These are phyloP conservation scores for Pseudogymnoascus sp. DNA, from an alignment of 2,329 filamentous ascomycete species.

Conservation along the genomic window DNA sequence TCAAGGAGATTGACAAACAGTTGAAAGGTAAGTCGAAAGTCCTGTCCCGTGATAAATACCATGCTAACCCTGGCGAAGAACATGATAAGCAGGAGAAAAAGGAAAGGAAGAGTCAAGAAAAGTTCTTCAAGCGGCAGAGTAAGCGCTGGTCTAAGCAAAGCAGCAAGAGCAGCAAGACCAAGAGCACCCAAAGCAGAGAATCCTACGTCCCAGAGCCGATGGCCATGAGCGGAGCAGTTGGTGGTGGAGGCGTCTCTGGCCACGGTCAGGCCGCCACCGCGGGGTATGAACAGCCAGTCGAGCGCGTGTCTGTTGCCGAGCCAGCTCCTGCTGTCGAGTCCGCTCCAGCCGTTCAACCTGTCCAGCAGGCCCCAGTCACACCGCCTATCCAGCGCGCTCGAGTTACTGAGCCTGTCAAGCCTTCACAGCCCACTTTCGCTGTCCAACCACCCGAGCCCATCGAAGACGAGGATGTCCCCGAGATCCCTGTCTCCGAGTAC, in stretches of 20 bases:
- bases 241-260: not conserved
- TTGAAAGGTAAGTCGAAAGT: slow-evolving; percentile 46
- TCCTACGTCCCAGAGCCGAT: slow-evolving; percentile 6
- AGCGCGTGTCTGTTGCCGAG: not conserved
- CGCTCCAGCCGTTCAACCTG: not conserved
- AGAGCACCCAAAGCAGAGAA: slow-evolving; percentile 11
- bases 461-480: slow-evolving; percentile 19
- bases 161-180: slow-evolving; percentile 17
- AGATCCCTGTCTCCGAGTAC: slow-evolving; percentile 16
- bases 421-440: not conserved
- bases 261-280: not conserved
- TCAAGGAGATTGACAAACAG: slow-evolving; percentile 45
- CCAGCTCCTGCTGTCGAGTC: not conserved
- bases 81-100: slow-evolving; percentile 32
- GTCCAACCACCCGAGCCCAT: slow-evolving; percentile 25
- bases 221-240: not conserved
- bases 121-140: slow-evolving; percentile 41
- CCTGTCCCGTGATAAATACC: not conserved
- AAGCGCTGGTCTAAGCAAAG: slow-evolving; percentile 38
- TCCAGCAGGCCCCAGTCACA: not conserved
- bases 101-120: slow-evolving; percentile 40
- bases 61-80: not conserved
- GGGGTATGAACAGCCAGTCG: not conserved
- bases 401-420: not conserved
- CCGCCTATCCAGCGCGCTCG: not conserved